A percentile compares a stretch with the other conserved stretches of the same genome.
Conservation (phyloP, 2,329 filamentous ascomycete genomes). For the Chalaropsis thielavioides region DNA sequence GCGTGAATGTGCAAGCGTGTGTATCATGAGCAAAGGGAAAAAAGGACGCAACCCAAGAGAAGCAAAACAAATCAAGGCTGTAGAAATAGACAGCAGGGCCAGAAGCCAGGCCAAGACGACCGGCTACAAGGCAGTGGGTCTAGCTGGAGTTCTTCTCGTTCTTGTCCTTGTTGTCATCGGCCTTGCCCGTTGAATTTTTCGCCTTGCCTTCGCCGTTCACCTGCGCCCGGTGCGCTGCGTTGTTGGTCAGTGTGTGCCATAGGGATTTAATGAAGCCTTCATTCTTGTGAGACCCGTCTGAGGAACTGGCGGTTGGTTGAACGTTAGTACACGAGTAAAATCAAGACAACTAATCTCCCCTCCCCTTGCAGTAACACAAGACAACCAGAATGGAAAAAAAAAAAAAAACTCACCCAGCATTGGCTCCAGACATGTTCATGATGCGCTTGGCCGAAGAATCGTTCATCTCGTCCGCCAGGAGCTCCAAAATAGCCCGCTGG, state of each 20-base stretch:
- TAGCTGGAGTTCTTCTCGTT: constrained; percentile 18
- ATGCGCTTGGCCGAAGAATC: constrained; percentile 84
- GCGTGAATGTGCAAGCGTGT: constrained; percentile 4
- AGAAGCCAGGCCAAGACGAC: not conserved
- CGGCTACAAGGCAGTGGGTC: too few relatives aligned
- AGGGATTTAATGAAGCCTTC: constrained; percentile 87
- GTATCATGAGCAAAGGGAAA: constrained; percentile 9
- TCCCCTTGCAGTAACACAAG: too few relatives aligned
- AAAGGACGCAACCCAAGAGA: not conserved
- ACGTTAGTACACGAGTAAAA: not conserved
- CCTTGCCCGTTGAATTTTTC: constrained; percentile 12
- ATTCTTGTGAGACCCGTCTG: constrained; percentile 44
- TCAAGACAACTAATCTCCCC: too few relatives aligned
- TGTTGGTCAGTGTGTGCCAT: constrained; percentile 84
- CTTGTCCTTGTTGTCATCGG: constrained; percentile 20
- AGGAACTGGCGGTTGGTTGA: not conserved
- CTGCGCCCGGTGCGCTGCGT: constrained; percentile 40
- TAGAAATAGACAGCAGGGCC: not conserved
- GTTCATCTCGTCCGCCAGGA: constrained; percentile 90
- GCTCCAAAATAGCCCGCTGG: constrained; percentile 83
- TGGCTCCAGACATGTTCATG: constrained; percentile 54
- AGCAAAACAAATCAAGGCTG: not conserved
- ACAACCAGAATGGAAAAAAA: too few relatives aligned
- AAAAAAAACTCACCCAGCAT: constrained; percentile 30
- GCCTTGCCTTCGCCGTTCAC: constrained; percentile 22